phyloP scores from a whole-genome alignment of 495 filamentous ascomycete species.

The Aspergillus diversus region DNA sequence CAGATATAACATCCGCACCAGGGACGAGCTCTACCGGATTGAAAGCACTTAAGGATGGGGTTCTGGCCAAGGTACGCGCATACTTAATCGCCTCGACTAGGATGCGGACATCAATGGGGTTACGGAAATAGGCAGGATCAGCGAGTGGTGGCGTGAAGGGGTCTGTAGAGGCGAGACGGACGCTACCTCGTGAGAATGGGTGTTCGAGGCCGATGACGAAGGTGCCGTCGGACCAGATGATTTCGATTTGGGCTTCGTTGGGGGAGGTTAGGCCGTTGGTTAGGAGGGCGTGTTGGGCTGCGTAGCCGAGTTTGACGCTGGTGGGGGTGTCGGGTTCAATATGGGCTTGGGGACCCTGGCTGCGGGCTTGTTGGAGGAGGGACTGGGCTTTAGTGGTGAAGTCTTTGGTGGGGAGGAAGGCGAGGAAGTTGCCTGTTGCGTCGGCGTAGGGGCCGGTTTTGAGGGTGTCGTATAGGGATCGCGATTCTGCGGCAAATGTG shows the following conservation, averaged over 20 bases:
- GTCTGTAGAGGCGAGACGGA: background rate
- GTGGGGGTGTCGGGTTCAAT: background rate
- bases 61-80: background rate
- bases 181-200: constrained; percentile 11
- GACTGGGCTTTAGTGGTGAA: constrained; percentile 1
- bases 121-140: background rate
- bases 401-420: constrained; percentile 8
- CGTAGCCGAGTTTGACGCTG: constrained; percentile 6
- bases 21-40: background rate
- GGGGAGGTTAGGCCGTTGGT: background rate
- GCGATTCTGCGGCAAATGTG: constrained; percentile 10
- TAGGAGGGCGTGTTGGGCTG: constrained; percentile 6
- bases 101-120: constrained; percentile 2
- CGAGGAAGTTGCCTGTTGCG: constrained; percentile 13
- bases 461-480: background rate
- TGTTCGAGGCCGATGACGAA: constrained; percentile 9
- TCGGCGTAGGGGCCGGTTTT: constrained; percentile 12
- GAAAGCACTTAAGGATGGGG: background rate
- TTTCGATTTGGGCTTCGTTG: constrained; percentile 14
- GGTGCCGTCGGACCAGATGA: constrained; percentile 13
- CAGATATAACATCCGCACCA: background rate
- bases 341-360: background rate
- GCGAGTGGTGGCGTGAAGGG: background rate
- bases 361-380: background rate
- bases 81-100: constrained; percentile 4